Base-by-base conservation (phyloP, 1,139 yeast genomes). In the Tardiomyces blankii region DNA sequence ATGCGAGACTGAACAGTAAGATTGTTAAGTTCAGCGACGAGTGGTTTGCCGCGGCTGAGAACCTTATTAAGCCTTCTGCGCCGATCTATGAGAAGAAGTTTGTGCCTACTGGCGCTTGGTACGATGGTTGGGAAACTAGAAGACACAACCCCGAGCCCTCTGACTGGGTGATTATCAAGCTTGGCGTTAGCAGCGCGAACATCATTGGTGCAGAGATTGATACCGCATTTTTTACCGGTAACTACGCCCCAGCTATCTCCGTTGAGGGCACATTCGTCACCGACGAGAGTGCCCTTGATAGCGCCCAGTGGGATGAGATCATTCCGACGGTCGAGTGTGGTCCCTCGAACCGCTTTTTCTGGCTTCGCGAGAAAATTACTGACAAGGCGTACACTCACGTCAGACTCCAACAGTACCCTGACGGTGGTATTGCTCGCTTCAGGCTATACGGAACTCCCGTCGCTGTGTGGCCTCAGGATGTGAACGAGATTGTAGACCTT, bases 61-160 rank as follows among this genome's bases (percentile, higher is more conserved):
- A 89, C 66, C 73, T 89, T 59, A 80, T 87, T 63, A 80, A 84
- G 60, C 89, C 96, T 35, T 73, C 73, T 46, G 73, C 80, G 7
- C 94, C 96, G 3, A 75, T 86, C 48, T 73, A 93, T 59, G 94
- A 86, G 58, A 81, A 88, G 25, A 72, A 75, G 57, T 89, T 86
- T 65, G 78, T 83, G 3, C 82, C 77, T 52, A 77, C 89, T 3
- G 97, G 97, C 46, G 95, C 95, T 5, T 88, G 96, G 96, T 89
- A 85, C 61, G 97, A 89, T 57, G 97, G 97, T 14, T 89, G 97
- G 97, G 97, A 89, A 65, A 88, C 97, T 19, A 75, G 96, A 63
- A 76, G 97, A 66, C 97, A 89, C 70, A 89, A 89, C 64, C 67
- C 77, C 1, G 82, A 72, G 50, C 87, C 79, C 47, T 84, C 86